These are phyloP conservation scores for Rhizophagus prolifer DNA, from an alignment of 192 early-diverging fungal genomes.

Conservation along the genomic window DNA sequence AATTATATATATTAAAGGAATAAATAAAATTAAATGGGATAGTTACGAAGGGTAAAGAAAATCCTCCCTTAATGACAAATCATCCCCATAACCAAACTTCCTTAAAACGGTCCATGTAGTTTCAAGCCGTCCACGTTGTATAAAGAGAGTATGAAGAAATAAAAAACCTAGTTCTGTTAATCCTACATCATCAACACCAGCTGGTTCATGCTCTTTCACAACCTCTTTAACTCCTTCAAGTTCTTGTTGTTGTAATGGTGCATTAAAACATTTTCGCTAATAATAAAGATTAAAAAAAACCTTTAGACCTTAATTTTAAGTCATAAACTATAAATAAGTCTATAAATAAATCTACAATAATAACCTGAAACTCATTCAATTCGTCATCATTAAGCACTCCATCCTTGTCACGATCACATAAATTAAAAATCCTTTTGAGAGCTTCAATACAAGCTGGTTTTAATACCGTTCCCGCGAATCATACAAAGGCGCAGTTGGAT, in stretches of 20 bases:
- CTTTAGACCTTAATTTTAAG: background rate
- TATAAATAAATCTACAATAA: no score
- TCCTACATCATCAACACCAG: slow-evolving; percentile 82
- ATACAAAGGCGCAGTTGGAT: slow-evolving; percentile 96
- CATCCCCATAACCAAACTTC: slow-evolving; percentile 96
- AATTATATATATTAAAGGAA: background rate
- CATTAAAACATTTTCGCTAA: slow-evolving; percentile 93
- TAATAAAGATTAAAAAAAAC: background rate
- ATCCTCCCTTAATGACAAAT: slow-evolving; percentile 88
- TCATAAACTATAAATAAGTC: background rate
- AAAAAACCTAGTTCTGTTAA: slow-evolving; percentile 91
- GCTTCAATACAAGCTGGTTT: slow-evolving; percentile 92
- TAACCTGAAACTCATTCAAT: slow-evolving; percentile 93
- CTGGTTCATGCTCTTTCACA: slow-evolving; percentile 82
- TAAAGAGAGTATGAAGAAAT: slow-evolving; percentile 93
- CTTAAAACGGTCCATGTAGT: slow-evolving; percentile 98
- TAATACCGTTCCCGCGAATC: slow-evolving; percentile 87
- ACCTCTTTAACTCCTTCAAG: slow-evolving; percentile 96
- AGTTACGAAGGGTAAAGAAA: slow-evolving; percentile 79
- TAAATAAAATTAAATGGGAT: background rate
- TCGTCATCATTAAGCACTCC: slow-evolving; percentile 89
- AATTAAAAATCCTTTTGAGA: slow-evolving; percentile 87
- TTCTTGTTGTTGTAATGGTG: slow-evolving; percentile 93
- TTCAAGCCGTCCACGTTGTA: slow-evolving; percentile 94
- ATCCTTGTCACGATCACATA: slow-evolving; percentile 96